Evolutionary conservation across 2,329 filamentous ascomycete genomes (phyloP).

Genomic region (Hypoxylon sp.): DNA sequence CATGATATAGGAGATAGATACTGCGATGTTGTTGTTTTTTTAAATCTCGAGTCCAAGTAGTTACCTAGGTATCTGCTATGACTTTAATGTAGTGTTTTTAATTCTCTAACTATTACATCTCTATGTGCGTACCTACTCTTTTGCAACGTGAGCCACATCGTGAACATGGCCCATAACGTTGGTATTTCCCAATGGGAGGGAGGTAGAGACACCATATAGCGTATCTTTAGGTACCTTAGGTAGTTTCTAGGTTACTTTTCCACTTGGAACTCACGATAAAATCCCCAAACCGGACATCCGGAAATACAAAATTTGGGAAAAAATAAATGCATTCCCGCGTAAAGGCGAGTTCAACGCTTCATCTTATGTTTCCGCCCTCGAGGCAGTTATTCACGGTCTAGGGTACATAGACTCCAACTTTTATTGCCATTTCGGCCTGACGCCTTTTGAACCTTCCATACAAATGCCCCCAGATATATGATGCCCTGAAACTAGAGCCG

Average conservation of each 20-base stretch:
- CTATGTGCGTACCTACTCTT: too few relatives aligned
- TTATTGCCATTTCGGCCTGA: slow-evolving; percentile 15
- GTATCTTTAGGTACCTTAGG: not conserved
- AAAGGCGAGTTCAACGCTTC: slow-evolving; percentile 10
- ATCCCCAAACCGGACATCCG: not conserved
- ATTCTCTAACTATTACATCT: not conserved
- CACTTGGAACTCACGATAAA: not conserved
- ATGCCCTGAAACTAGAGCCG: slow-evolving; percentile 20
- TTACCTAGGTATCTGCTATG: not conserved
- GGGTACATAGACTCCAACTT: slow-evolving; percentile 18
- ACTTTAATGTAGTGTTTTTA: not conserved
- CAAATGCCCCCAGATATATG: slow-evolving; percentile 26
- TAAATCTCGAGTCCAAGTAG: not conserved
- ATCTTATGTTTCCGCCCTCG: slow-evolving; percentile 9
- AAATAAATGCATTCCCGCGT: not conserved
- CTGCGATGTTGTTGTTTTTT: not conserved
- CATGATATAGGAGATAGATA: not conserved
- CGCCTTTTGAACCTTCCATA: slow-evolving; percentile 31
- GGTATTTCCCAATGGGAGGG: not conserved
- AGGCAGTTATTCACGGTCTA: slow-evolving; percentile 21
- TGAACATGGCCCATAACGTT: too few relatives aligned
- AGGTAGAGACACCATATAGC: not conserved
- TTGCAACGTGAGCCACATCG: too few relatives aligned
- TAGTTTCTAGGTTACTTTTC: not conserved
- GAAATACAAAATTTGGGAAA: not conserved